These are phyloP conservation scores for Arthrobotrys iridis DNA, from an alignment of 2,329 filamentous ascomycete genomes.

Conservation along the genomic window DNA sequence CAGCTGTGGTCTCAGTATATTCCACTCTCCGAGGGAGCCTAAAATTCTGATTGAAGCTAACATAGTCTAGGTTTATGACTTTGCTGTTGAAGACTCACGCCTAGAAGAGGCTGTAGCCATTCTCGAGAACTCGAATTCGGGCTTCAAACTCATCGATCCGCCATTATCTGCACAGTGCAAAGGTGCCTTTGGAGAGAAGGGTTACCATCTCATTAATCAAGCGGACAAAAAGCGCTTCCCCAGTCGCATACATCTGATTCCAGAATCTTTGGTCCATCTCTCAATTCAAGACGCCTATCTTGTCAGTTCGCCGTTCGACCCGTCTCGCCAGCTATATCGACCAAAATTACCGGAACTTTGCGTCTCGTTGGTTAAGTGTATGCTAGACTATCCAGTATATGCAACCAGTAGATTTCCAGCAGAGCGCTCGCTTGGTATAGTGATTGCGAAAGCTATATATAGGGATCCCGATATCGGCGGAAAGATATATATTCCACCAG, in stretches of 20 bases:
- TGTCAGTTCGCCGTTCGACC: neutral
- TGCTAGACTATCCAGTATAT: neutral
- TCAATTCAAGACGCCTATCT: neutral
- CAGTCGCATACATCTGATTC: neutral
- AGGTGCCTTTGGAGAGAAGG: neutral
- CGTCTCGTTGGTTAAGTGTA: conserved; percentile 6
- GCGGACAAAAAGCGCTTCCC: neutral
- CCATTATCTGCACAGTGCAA: neutral
- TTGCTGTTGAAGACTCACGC: neutral
- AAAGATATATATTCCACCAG: conserved; percentile 1
- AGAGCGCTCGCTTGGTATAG: neutral
- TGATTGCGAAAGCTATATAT: neutral
- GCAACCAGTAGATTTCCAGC: neutral
- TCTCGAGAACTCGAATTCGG: neutral
- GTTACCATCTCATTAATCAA: neutral
- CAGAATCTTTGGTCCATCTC: conserved; percentile 14
- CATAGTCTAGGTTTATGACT: neutral
- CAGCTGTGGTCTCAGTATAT: neutral
- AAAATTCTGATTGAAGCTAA: neutral
- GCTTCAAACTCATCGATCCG: neutral
- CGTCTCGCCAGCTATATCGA: neutral
- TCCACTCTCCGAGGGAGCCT: neutral
- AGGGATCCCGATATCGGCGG: neutral
- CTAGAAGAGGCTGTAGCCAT: neutral
- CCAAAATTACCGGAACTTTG: conserved; percentile 1